Evolutionary conservation across 306 rosid species (phyloP).

Genomic region (Crotalaria pallida): DNA sequence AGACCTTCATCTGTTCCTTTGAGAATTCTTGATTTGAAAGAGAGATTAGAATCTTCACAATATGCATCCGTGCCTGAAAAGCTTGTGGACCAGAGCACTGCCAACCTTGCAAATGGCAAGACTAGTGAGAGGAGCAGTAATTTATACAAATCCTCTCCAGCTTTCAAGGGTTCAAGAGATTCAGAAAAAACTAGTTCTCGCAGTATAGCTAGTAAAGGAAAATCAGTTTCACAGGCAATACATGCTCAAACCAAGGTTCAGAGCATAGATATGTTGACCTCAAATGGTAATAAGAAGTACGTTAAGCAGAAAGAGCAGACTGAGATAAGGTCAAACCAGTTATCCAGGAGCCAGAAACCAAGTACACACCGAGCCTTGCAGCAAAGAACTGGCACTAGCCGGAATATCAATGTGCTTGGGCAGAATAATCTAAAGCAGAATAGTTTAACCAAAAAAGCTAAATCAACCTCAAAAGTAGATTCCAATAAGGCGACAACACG

Average conservation of each 20-base stretch:
- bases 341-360: slow-evolving; percentile 41
- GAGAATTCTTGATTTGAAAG: slow-evolving; percentile 76
- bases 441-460: slow-evolving; percentile 39
- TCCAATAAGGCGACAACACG: slow-evolving; percentile 37
- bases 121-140: slow-evolving; percentile 28
- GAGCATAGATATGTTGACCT: slow-evolving; percentile 35
- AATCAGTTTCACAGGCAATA: slow-evolving; percentile 38
- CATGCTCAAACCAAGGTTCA: slow-evolving; percentile 49
- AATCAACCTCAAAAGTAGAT: slow-evolving; percentile 38
- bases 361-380: slow-evolving; percentile 33
- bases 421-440: slow-evolving; percentile 88
- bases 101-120: slow-evolving; percentile 34
- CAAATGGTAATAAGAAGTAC: slow-evolving; percentile 34
- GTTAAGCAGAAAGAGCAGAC: slow-evolving; percentile 43
- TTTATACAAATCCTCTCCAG: slow-evolving; percentile 38
- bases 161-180: slow-evolving; percentile 35
- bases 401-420: slow-evolving; percentile 44
- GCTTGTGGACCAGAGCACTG: slow-evolving; percentile 24
- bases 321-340: slow-evolving; percentile 43
- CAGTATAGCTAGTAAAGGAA: slow-evolving; percentile 47
- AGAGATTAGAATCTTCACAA: slow-evolving; percentile 61
- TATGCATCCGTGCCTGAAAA: slow-evolving; percentile 34
- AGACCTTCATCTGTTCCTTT: slow-evolving; percentile 71
- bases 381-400: slow-evolving; percentile 41
- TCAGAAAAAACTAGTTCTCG: slow-evolving; percentile 33